Evolutionary conservation across 805 yeast genomes (phyloP).

Genomic region (Lipomyces spencermartinsiae): DNA sequence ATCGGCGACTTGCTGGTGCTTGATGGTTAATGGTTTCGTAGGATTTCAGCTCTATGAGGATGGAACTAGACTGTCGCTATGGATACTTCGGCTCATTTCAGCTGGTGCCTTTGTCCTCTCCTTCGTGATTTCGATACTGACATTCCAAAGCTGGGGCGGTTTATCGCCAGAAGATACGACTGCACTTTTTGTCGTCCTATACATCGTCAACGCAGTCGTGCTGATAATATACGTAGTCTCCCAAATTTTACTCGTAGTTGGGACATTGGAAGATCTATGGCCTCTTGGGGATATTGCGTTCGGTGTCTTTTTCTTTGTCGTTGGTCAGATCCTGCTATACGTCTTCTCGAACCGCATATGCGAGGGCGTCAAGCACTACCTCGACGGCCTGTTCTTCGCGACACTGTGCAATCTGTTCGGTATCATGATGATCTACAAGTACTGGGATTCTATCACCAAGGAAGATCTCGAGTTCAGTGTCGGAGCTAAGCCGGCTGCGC

Average conservation of each 20-base stretch:
- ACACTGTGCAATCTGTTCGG: conserved; percentile 80
- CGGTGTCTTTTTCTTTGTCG: conserved; percentile 73
- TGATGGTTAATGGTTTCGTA: conserved; percentile 75
- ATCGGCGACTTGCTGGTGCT: conserved; percentile 71
- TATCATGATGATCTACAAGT: conserved; percentile 93
- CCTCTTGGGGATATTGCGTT: conserved; percentile 82
- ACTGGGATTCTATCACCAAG: conserved; percentile 93
- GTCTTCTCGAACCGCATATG: conserved; percentile 74
- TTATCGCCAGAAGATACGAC: conserved; percentile 59
- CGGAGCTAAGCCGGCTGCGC: conserved; percentile 54
- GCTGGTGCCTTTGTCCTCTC: conserved; percentile 64
- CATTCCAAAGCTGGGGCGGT: conserved; percentile 69
- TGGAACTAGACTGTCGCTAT: conserved; percentile 73
- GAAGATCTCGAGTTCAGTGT: conserved; percentile 95
- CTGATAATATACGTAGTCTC: conserved; percentile 67
- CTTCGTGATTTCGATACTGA: conserved; percentile 70
- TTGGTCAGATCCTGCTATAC: conserved; percentile 80
- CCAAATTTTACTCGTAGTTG: conserved; percentile 69
- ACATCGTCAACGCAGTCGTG: conserved; percentile 72
- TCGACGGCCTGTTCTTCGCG: conserved; percentile 89
- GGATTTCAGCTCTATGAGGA: conserved; percentile 96
- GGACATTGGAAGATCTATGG: conserved; percentile 81
- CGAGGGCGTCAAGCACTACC: conserved; percentile 74
- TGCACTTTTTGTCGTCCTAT: conserved; percentile 73
- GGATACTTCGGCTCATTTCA: conserved; percentile 60